phyloP scores from a whole-genome alignment of 2,329 filamentous ascomycete species.

The Penicillium digitatum region DNA sequence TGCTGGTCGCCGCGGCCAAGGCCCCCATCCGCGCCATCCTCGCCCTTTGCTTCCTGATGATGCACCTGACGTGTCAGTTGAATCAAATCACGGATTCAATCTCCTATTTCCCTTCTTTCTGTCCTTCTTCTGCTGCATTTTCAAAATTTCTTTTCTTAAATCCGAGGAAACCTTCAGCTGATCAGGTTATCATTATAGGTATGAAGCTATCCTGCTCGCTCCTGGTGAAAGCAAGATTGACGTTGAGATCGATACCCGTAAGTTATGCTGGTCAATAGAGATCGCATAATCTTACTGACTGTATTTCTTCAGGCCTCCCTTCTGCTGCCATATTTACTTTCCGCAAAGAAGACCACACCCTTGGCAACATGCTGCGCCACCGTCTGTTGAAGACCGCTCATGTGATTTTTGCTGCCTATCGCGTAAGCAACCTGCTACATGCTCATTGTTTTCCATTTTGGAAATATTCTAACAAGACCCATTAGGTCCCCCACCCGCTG shows the following conservation, averaged over 20 bases:
- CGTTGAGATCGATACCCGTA: slow-evolving; percentile 83
- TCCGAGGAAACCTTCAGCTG: not conserved
- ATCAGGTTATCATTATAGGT: slow-evolving; percentile 52
- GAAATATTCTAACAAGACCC: not conserved
- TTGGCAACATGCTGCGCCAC: slow-evolving; percentile 82
- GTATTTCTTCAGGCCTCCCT: slow-evolving; percentile 65
- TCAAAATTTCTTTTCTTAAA: not conserved
- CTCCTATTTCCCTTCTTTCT: not conserved
- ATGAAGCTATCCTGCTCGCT: slow-evolving; percentile 84
- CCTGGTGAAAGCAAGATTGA: slow-evolving; percentile 93
- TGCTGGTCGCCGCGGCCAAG: slow-evolving; percentile 9
- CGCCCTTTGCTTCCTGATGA: slow-evolving; percentile 9
- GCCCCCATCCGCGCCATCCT: slow-evolving; percentile 1
- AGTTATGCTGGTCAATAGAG: slow-evolving; percentile 34
- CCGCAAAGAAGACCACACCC: slow-evolving; percentile 94
- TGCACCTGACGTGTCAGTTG: slow-evolving; percentile 20
- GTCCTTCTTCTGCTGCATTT: not conserved
- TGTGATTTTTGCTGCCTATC: slow-evolving; percentile 89
- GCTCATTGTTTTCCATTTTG: not conserved
- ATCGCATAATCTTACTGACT: slow-evolving; percentile 3
- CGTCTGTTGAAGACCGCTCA: slow-evolving; percentile 80
- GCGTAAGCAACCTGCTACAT: slow-evolving; percentile 50
- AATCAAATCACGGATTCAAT: not conserved
- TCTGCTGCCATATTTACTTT: slow-evolving; percentile 94
- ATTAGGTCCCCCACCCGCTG: slow-evolving; percentile 44